Percentiles rank a stretch among this genome's conserved stretches.
These are phyloP conservation scores for Panaeolus papilionaceus DNA, from an alignment of 768 basidiomycete species.

Conservation along the genomic window DNA sequence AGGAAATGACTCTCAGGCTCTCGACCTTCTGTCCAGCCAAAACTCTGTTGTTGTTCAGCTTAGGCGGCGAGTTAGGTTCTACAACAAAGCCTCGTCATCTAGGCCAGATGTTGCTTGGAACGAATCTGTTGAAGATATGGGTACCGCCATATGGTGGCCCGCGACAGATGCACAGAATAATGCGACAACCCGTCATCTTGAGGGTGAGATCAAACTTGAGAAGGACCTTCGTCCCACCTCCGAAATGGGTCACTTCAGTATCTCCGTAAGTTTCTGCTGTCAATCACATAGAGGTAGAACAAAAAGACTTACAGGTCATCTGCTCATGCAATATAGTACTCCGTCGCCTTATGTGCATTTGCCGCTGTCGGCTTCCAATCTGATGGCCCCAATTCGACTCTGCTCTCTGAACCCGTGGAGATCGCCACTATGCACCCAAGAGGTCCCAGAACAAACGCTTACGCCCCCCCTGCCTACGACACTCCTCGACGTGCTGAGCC, in stretches of 20 bases:
- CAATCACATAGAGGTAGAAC: neutral
- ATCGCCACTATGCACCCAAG: constrained; percentile 58
- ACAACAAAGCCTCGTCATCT: constrained; percentile 41
- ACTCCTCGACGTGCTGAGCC: constrained; percentile 35
- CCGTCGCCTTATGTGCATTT: constrained; percentile 53
- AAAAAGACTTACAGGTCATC: constrained; percentile 18
- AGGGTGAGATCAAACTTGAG: constrained; percentile 57
- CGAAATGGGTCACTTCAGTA: constrained; percentile 56
- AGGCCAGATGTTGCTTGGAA: constrained; percentile 50
- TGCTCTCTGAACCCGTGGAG: constrained; percentile 56
- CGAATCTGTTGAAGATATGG: constrained; percentile 50
- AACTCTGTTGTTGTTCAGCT: constrained; percentile 45
- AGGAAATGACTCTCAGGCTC: constrained; percentile 41
- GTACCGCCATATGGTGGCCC: constrained; percentile 56
- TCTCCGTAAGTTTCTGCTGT: constrained; percentile 46
- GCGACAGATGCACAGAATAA: constrained; percentile 37
- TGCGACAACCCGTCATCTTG: constrained; percentile 45
- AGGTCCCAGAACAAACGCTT: constrained; percentile 55
- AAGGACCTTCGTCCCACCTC: constrained; percentile 59
- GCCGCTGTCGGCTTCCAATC: constrained; percentile 44
- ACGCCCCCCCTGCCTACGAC: constrained; percentile 58
- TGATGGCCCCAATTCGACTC: constrained; percentile 35
- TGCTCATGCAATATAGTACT: constrained; percentile 42
- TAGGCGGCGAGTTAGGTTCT: constrained; percentile 49
- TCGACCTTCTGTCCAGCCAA: constrained; percentile 51